A percentile compares a stretch with the other conserved stretches of the same genome.
phyloP scores from a whole-genome alignment of 2,329 filamentous ascomycete species.

The Aspergillus sojae region DNA sequence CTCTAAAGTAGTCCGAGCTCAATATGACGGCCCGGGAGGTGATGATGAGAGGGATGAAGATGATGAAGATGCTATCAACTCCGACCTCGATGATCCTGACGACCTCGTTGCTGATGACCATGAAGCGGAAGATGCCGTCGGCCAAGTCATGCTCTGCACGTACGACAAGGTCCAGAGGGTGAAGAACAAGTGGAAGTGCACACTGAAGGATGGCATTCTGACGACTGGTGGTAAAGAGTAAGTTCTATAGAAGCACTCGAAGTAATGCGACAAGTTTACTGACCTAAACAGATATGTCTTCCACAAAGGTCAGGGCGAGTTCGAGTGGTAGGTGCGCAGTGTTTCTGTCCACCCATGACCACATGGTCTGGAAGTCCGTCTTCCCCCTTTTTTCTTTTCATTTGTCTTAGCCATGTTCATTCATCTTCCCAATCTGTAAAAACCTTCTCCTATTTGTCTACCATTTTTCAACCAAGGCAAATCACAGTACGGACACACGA shows the following conservation, averaged over 20 bases:
- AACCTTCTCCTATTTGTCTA: constrained; percentile 1
- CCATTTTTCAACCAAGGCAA: not conserved
- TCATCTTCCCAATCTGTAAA: constrained; percentile 13
- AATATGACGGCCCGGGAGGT: constrained; percentile 61
- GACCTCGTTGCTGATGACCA: constrained; percentile 82
- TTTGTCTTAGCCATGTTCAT: not conserved
- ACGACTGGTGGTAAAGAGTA: constrained; percentile 90
- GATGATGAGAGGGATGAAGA: constrained; percentile 60
- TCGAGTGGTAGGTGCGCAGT: constrained; percentile 77
- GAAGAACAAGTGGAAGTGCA: constrained; percentile 99
- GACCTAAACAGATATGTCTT: constrained; percentile 73
- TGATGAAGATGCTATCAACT: constrained; percentile 97
- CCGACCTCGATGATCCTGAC: constrained; percentile 92
- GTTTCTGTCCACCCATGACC: not conserved
- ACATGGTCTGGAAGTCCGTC: not conserved
- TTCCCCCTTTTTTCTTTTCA: not conserved
- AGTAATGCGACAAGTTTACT: constrained; percentile 18
- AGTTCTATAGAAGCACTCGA: constrained; percentile 34
- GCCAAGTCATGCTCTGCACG: constrained; percentile 96
- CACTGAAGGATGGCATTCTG: constrained; percentile 92
- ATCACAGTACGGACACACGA: not conserved
- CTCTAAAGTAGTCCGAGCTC: constrained; percentile 36
- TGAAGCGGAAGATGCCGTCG: constrained; percentile 80
- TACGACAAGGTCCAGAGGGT: constrained; percentile 99
- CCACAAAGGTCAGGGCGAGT: constrained; percentile 95